phyloP scores from a whole-genome alignment of 1,284 basidiomycete species.

The Pseudozyma tsukubaensis region DNA sequence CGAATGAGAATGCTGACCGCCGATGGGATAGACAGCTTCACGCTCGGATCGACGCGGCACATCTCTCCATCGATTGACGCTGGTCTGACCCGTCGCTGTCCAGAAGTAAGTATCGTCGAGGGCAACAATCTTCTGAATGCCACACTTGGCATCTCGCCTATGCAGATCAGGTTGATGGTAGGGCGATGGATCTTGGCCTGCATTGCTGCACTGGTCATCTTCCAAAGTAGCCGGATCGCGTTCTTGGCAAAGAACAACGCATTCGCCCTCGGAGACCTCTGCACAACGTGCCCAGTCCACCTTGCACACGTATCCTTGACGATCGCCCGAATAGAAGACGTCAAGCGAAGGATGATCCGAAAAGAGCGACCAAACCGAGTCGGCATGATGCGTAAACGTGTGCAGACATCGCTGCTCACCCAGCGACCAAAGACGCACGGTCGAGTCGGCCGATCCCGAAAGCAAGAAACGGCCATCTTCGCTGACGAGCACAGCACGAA shows the following conservation, averaged over 20 bases:
- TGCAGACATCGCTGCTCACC: conserved; percentile 89
- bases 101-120: conserved; percentile 89
- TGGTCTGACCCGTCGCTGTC: conserved; percentile 87
- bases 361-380: conserved; percentile 92
- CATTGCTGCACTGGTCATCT: conserved; percentile 2
- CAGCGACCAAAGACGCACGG: conserved; percentile 92
- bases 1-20: conserved; percentile 16
- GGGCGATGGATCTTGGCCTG: conserved; percentile 2
- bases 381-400: conserved; percentile 94
- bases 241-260: conserved; percentile 75
- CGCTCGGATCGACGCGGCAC: conserved; percentile 67
- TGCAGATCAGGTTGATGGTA: conserved; percentile 33
- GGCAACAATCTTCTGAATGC: conserved; percentile 84
- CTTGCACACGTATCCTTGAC: conserved; percentile 86
- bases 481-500: conserved; percentile 85
- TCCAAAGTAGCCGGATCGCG: conserved; percentile 16
- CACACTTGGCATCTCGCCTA: conserved; percentile 72
- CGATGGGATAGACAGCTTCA: conserved; percentile 53
- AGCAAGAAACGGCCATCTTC: conserved; percentile 82
- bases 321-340: conserved; percentile 94
- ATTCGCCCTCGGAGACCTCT: conserved; percentile 88
- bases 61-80: conserved; percentile 82
- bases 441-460: conserved; percentile 72
- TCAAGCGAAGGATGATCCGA: conserved; percentile 89
- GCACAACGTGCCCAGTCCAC: conserved; percentile 85